These are phyloP conservation scores for Poterioochromonas sp. DNA, from an alignment of 352 stramenopile species.

Conservation along the genomic window DNA sequence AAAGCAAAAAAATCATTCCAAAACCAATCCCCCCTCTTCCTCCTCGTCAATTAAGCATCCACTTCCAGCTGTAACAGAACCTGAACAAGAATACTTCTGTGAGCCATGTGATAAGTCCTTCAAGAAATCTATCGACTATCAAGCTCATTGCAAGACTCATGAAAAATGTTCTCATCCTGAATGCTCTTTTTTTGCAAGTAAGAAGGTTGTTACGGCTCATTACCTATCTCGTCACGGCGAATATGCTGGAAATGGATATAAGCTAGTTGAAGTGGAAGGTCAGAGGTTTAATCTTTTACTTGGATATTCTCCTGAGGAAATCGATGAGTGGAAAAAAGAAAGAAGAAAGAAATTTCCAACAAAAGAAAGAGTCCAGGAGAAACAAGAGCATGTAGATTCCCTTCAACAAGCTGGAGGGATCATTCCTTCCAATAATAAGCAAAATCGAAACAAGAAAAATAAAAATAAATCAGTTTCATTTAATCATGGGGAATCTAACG, in stretches of 20 bases:
- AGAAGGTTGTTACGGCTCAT: conserved; percentile 15
- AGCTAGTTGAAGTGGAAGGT: conserved; percentile 28
- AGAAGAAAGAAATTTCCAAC: conserved; percentile 24
- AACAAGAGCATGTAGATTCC: neutral
- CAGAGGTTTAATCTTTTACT: conserved; percentile 23
- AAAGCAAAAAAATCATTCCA: too few relatives aligned
- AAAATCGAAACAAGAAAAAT: neutral
- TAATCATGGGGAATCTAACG: too few relatives aligned
- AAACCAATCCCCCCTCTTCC: too few relatives aligned
- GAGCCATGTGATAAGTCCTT: conserved; percentile 24
- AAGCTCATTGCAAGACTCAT: conserved; percentile 1
- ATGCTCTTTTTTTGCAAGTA: conserved; percentile 18
- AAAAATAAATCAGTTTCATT: neutral
- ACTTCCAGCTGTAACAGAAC: too few relatives aligned
- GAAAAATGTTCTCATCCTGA: conserved; percentile 12
- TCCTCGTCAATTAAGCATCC: too few relatives aligned
- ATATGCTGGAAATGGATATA: conserved; percentile 14
- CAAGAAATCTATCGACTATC: neutral
- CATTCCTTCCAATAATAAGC: neutral
- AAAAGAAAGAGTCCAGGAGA: neutral
- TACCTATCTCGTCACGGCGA: neutral
- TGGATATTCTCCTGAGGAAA: conserved; percentile 26
- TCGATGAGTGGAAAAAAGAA: neutral
- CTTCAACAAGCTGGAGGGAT: neutral
- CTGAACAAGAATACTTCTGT: too few relatives aligned